Evolutionary conservation across 2,329 filamentous ascomycete species (phyloP).

Genomic region (Cercospora zeae-maydis): DNA sequence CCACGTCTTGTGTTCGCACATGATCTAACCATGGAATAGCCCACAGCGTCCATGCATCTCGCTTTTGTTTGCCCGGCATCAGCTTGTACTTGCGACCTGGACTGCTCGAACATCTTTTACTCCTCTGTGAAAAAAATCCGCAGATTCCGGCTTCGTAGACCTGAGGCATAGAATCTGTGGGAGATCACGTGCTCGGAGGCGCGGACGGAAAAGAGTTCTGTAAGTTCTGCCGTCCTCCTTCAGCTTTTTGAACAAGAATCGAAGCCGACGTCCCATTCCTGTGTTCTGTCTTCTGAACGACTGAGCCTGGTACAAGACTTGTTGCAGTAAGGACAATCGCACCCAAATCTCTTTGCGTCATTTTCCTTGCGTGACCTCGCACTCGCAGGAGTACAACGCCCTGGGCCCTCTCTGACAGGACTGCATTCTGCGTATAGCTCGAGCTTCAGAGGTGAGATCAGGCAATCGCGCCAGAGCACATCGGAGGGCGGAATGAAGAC

Average conservation of each 20-base stretch:
- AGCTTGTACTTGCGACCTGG: no score
- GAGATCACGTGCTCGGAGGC: background rate
- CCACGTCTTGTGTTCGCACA: background rate
- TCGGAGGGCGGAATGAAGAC: background rate
- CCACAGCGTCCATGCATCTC: conserved; percentile 12
- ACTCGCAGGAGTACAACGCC: background rate
- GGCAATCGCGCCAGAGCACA: background rate
- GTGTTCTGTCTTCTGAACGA: background rate
- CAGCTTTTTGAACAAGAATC: background rate
- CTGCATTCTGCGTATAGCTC: background rate
- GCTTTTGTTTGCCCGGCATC: no score
- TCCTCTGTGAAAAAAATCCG: background rate
- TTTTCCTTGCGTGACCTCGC: background rate
- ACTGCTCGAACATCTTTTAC: background rate
- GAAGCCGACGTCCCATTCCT: background rate
- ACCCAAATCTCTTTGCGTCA: background rate
- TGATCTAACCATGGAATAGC: background rate
- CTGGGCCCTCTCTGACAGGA: background rate
- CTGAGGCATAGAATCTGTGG: background rate
- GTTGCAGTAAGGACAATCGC: background rate
- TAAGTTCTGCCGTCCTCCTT: background rate
- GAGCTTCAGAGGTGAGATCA: background rate
- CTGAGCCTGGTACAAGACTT: background rate
- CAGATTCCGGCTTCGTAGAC: background rate
- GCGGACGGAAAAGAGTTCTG: background rate